Evolutionary conservation across 305 asterid genomes (phyloP), one percentile per base, ranked within the genome.

Genomic region (Nicotiana rustica): DNA sequence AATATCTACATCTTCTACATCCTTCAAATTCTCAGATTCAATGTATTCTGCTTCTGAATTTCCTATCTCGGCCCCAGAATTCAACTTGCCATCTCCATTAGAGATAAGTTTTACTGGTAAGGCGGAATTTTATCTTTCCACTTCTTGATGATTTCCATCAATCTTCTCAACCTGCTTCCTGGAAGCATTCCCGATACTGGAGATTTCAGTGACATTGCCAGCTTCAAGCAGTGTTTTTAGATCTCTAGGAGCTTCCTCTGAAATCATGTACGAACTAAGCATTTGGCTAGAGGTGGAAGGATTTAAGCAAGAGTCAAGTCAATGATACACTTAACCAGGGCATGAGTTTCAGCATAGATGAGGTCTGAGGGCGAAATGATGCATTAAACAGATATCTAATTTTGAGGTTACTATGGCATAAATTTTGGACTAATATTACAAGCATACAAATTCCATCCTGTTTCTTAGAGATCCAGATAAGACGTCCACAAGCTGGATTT

Each of bases 1-100:
- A 62, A 68, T 82, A 77, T 88, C 92, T 41, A 87, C 87, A 78
- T 93, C 92, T 80, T 91, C 92, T 15, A 95, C 89, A 88, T 92
- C 95, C 73, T 91, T 82, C 91, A 93, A 82, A 79, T 91, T 90
- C 87, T 88, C 95, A 85, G 98, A 91, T 62, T 91, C 96, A 83
- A 92, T 85, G 85, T 93, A 95, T 87, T 92, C 98, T 67, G 92
- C 94, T 86, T 93, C 98, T 67, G 87, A 52, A 85, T 17, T 90
- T 67, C 77, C 90, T 73, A 83, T 85, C 67, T 83, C 92, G 33
- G 84, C 88, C 68, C 69, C 91, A 83, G 89, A 57, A 79, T 78
- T 91, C 75, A 85, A 90, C 52, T 86, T 80, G 75, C 71, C 90
- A 66, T 82, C 87, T 56, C 61, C 79, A 83, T 81, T 85, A 57